phyloP scores from a whole-genome alignment of 2,329 filamentous ascomycete genomes.

The Colletotrichum godetiae region DNA sequence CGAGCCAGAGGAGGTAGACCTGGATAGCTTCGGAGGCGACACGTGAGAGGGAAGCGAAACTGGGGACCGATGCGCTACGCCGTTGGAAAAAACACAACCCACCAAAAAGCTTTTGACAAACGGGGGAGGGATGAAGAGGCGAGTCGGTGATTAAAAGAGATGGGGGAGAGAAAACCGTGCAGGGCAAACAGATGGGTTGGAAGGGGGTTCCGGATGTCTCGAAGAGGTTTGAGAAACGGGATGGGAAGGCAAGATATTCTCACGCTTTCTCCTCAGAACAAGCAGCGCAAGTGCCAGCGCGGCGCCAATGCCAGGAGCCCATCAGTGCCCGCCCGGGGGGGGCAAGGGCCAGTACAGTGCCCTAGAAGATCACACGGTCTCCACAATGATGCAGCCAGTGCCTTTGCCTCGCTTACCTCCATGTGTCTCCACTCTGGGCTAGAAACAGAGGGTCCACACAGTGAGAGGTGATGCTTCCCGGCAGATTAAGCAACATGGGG shows the following conservation, averaged over 20 bases:
- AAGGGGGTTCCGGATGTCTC: conserved; percentile 36
- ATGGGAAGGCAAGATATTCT: conserved; percentile 39
- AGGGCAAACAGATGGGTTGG: conserved; percentile 29
- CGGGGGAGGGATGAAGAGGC: neutral
- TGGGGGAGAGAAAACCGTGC: conserved; percentile 30
- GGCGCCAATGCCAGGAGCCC: neutral
- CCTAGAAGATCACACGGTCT: neutral
- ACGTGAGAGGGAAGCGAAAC: conserved; percentile 28
- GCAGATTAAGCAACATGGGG: conserved; percentile 27
- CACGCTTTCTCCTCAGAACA: conserved; percentile 19
- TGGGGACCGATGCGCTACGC: conserved; percentile 28
- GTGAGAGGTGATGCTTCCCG: conserved; percentile 2
- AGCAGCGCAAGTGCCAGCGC: conserved; percentile 17
- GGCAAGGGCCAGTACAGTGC: neutral
- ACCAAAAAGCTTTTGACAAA: conserved; percentile 17
- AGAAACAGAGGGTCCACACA: conserved; percentile 18
- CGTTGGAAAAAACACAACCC: conserved; percentile 25
- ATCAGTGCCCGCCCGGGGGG: neutral
- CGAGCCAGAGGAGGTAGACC: conserved; percentile 9
- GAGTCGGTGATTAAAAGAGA: conserved; percentile 32
- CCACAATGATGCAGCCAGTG: neutral
- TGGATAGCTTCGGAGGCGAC: conserved; percentile 23
- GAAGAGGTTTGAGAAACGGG: conserved; percentile 40
- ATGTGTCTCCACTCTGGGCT: neutral
- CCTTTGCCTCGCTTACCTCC: neutral